These are phyloP conservation scores for Plantago ovata DNA, from an alignment of 257 asterid species.

Conservation along the genomic window DNA sequence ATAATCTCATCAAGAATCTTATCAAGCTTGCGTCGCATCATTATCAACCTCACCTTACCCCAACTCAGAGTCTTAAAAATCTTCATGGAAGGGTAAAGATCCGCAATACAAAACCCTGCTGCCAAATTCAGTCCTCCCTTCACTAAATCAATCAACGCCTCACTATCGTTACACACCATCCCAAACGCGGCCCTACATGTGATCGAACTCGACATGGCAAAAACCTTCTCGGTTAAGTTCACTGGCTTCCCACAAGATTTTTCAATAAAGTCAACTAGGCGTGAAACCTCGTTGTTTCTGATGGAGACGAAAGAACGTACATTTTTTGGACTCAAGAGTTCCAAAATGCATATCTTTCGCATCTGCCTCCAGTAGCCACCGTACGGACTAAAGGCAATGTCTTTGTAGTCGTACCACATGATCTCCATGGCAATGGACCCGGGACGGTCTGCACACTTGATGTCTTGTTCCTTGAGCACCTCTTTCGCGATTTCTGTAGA, in stretches of 20 bases:
- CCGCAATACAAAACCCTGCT: constrained; percentile 3
- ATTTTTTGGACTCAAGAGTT: constrained; percentile 15
- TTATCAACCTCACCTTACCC: constrained; percentile 25
- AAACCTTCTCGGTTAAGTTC: constrained; percentile 17
- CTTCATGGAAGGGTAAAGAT: constrained; percentile 17
- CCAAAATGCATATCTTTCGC: constrained; percentile 16
- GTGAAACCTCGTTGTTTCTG: constrained; percentile 17
- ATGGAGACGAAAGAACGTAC: constrained; percentile 20
- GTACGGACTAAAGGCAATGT: constrained; percentile 22
- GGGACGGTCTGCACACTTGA: constrained; percentile 33
- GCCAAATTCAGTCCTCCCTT: constrained; percentile 18
- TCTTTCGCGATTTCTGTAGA: constrained; percentile 26
- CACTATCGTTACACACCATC: constrained; percentile 15
- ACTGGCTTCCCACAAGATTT: neutral
- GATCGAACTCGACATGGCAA: constrained; percentile 8
- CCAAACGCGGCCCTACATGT: constrained; percentile 26
- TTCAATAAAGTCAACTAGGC: constrained; percentile 6
- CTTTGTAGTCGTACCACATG: constrained; percentile 25
- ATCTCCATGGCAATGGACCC: constrained; percentile 24
- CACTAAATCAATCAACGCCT: constrained; percentile 8
- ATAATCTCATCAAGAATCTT: constrained; percentile 28
- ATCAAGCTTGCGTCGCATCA: constrained; percentile 25
- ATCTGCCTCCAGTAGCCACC: constrained; percentile 27
- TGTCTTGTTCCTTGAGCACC: constrained; percentile 32
- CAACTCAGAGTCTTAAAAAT: constrained; percentile 17